Evolutionary conservation across 768 basidiomycete species (phyloP).

Genomic region (Hysterangium stoloniferum): DNA sequence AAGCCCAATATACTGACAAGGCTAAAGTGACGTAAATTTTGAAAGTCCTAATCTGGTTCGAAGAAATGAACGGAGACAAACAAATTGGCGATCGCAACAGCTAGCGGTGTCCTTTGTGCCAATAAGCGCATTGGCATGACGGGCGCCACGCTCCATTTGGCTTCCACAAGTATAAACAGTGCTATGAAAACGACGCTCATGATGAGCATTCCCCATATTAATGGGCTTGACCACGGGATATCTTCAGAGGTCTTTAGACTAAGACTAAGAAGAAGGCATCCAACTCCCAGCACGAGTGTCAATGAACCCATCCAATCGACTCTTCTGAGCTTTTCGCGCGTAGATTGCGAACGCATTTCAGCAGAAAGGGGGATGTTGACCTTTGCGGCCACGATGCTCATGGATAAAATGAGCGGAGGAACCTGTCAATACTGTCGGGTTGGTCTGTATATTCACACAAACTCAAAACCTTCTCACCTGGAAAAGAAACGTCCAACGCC

Average conservation of each 20-base stretch:
- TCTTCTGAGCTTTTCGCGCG: slow-evolving; percentile 59
- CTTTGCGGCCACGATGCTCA: slow-evolving; percentile 63
- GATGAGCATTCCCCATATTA: slow-evolving; percentile 59
- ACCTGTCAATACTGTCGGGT: slow-evolving; percentile 36
- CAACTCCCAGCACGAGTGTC: slow-evolving; percentile 66
- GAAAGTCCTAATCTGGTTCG: not conserved
- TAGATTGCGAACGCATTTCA: slow-evolving; percentile 49
- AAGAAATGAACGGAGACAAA: slow-evolving; percentile 10
- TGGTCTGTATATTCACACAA: not conserved
- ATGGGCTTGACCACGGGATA: slow-evolving; percentile 64
- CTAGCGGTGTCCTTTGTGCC: slow-evolving; percentile 69
- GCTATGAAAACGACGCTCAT: slow-evolving; percentile 45
- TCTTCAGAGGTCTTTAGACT: slow-evolving; percentile 75
- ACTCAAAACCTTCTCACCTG: slow-evolving; percentile 41
- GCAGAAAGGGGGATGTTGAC: slow-evolving; percentile 72
- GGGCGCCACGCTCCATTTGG: slow-evolving; percentile 69
- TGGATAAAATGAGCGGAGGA: slow-evolving; percentile 67
- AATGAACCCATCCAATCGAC: slow-evolving; percentile 83
- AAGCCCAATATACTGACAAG: slow-evolving; percentile 71
- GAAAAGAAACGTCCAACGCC: slow-evolving; percentile 80
- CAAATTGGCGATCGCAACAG: slow-evolving; percentile 75
- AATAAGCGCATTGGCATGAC: slow-evolving; percentile 85
- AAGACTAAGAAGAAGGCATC: slow-evolving; percentile 66
- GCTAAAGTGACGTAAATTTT: slow-evolving; percentile 5
- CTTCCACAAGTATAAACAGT: slow-evolving; percentile 74